These are phyloP conservation scores for Coccomyxa subellipsoidea DNA, from an alignment of 163 green algal species.

Conservation along the genomic window DNA sequence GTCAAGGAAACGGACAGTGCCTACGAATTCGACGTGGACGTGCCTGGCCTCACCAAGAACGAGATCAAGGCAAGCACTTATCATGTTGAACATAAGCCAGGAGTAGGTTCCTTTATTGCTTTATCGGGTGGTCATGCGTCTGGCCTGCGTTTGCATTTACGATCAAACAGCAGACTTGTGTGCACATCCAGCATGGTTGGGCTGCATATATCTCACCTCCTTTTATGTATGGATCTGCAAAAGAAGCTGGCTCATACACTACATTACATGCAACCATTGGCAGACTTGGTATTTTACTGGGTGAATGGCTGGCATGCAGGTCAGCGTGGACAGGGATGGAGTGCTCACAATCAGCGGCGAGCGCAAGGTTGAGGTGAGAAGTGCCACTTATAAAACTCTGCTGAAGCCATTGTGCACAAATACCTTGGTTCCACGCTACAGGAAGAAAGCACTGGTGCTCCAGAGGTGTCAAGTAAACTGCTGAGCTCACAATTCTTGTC, in stretches of 20 bases:
- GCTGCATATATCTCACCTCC: too few species aligned
- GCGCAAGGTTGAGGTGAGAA: constrained; percentile 6
- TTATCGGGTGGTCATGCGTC: too few species aligned
- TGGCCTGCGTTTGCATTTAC: too few species aligned
- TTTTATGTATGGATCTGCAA: too few species aligned
- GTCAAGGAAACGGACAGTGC: constrained; percentile 15
- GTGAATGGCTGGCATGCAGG: background rate
- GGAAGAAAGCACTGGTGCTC: background rate
- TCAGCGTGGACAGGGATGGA: constrained; percentile 15
- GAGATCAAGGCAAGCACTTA: constrained; percentile 17
- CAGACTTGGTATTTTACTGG: background rate
- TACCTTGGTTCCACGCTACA: background rate
- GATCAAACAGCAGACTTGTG: too few species aligned
- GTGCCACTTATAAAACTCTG: too few species aligned
- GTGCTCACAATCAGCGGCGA: constrained; percentile 22
- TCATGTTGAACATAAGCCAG: too few species aligned
- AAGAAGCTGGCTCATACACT: too few species aligned
- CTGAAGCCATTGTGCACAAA: too few species aligned
- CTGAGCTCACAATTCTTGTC: background rate
- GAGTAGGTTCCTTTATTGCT: too few species aligned
- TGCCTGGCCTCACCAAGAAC: constrained; percentile 25
- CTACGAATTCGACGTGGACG: constrained; percentile 17
- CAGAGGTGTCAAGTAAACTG: background rate
- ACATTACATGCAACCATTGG: too few species aligned
- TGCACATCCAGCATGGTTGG: too few species aligned